phyloP scores from a whole-genome alignment of 176 grass and related monocot species.

The Triticum monococcum region DNA sequence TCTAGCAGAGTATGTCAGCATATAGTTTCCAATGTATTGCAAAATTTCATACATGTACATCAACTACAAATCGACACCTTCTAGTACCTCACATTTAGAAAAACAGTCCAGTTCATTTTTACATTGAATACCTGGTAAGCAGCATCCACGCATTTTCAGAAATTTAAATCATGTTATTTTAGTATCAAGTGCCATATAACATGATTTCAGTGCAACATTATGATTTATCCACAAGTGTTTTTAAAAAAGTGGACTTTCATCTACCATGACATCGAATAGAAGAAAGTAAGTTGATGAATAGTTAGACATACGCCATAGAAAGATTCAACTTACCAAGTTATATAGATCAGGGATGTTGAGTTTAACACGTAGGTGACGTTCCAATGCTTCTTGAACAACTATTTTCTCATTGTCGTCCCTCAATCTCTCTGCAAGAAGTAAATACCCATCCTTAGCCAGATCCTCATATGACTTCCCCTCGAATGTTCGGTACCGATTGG shows the following conservation, averaged over 20 bases:
- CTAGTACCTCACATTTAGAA: not conserved
- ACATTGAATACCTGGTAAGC: not conserved
- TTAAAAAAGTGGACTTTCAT: not conserved
- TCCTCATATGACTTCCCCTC: conserved; percentile 75
- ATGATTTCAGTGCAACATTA: conserved; percentile 3
- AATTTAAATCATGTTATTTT: not conserved
- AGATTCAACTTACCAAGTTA: conserved; percentile 48
- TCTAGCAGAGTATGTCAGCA: not conserved
- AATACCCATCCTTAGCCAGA: conserved; percentile 92
- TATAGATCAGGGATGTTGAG: conserved; percentile 64
- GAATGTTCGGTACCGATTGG: conserved; percentile 71
- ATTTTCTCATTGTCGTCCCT: conserved; percentile 83
- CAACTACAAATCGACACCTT: not conserved
- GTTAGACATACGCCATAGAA: not conserved
- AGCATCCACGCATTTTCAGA: not conserved
- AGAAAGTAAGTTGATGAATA: not conserved
- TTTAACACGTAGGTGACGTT: conserved; percentile 57
- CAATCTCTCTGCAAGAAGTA: conserved; percentile 95
- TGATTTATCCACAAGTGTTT: not conserved
- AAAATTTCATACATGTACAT: conserved; percentile 5
- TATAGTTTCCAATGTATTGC: not conserved
- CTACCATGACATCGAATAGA: not conserved
- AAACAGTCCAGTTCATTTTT: not conserved
- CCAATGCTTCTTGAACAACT: conserved; percentile 73
- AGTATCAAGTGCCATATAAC: not conserved